phyloP scores from a whole-genome alignment of 2,329 filamentous ascomycete species.

The Rutstroemia sp. region DNA sequence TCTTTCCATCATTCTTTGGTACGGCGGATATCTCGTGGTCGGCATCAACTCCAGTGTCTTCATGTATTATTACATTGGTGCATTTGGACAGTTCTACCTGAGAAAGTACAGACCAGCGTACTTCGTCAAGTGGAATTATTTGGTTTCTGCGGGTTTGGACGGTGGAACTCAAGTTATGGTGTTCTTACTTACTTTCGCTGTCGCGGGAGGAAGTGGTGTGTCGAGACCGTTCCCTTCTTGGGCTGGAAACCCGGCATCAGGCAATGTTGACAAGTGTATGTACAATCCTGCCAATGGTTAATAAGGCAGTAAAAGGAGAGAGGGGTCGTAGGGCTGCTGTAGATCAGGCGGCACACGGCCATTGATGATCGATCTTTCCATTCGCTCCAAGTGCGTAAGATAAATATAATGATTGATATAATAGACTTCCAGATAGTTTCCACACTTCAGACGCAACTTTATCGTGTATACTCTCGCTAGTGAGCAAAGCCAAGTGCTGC shows the following conservation, averaged over 20 bases:
- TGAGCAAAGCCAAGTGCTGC: too few relatives aligned
- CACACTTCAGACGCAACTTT: too few relatives aligned
- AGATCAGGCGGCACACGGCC: background rate
- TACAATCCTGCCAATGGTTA: slow-evolving; percentile 16
- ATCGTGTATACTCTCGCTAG: too few relatives aligned
- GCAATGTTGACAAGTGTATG: slow-evolving; percentile 19
- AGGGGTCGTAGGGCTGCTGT: background rate
- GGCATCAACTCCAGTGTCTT: slow-evolving; percentile 65
- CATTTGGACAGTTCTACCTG: slow-evolving; percentile 61
- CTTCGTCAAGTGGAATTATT: slow-evolving; percentile 76
- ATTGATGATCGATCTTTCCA: background rate
- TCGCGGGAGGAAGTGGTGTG: slow-evolving; percentile 27
- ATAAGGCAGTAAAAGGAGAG: background rate
- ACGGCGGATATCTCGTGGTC: slow-evolving; percentile 54
- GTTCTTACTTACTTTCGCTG: slow-evolving; percentile 61
- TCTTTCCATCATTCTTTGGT: slow-evolving; percentile 60
- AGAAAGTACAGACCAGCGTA: slow-evolving; percentile 46
- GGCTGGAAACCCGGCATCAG: slow-evolving; percentile 14
- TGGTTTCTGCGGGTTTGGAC: slow-evolving; percentile 65
- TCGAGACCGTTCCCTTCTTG: slow-evolving; percentile 22
- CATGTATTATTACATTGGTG: slow-evolving; percentile 60
- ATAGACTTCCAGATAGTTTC: too few relatives aligned
- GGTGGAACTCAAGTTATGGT: slow-evolving; percentile 60
- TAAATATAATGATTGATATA: too few relatives aligned
- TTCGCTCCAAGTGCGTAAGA: too few relatives aligned